Conservation (phyloP, 805 yeast species). For the Lipomyces sp. region DNA sequence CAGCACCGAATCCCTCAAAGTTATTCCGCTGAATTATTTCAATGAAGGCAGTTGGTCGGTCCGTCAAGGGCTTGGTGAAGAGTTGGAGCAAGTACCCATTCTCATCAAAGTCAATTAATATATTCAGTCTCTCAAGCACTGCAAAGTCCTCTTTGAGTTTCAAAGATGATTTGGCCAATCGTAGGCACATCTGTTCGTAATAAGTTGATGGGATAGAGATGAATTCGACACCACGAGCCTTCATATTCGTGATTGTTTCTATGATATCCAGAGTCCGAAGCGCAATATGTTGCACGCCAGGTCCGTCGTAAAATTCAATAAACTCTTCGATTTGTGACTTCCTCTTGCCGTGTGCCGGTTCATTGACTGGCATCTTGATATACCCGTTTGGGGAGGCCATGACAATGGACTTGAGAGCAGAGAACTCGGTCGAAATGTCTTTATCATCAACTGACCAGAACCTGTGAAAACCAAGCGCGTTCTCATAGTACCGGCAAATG, state of each 20-base stretch:
- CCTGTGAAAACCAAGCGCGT: constrained; percentile 70
- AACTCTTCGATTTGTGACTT: constrained; percentile 83
- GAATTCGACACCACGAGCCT: constrained; percentile 67
- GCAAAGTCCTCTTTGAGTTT: constrained; percentile 59
- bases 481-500: constrained; percentile 59
- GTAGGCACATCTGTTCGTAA: constrained; percentile 55
- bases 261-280: constrained; percentile 65
- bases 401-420: constrained; percentile 73
- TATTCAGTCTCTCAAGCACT: constrained; percentile 51
- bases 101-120: constrained; percentile 75
- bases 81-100: constrained; percentile 74
- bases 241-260: constrained; percentile 57
- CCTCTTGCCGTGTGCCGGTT: constrained; percentile 70
- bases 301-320: constrained; percentile 70
- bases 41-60: constrained; percentile 70
- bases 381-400: constrained; percentile 70
- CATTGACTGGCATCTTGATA: constrained; percentile 81
- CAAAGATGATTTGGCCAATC: constrained; percentile 50
- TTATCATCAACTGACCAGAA: constrained; percentile 86
- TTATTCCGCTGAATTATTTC: constrained; percentile 79
- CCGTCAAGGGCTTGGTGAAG: constrained; percentile 54
- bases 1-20: constrained; percentile 86
- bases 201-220: constrained; percentile 62
- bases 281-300: constrained; percentile 85
- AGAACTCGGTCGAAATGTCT: constrained; percentile 66